Conservation (phyloP, 2,329 filamentous ascomycete species). For the Rutstroemia sp. region DNA sequence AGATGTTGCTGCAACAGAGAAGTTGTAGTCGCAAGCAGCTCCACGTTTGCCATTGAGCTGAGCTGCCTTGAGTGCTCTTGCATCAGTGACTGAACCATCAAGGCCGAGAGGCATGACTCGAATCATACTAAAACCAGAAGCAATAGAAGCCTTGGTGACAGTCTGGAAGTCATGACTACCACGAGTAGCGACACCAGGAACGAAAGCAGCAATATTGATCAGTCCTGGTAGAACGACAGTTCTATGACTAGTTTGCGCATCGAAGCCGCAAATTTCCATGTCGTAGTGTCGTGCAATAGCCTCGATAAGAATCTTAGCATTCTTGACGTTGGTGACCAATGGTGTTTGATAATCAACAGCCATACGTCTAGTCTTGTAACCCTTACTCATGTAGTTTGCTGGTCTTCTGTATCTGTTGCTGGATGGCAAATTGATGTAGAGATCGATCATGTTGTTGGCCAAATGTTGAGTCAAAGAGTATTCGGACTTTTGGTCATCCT, state of each 20-base stretch:
- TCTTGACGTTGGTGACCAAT: slow-evolving; percentile 97
- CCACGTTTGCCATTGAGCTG: slow-evolving; percentile 63
- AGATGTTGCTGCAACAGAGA: slow-evolving; percentile 68
- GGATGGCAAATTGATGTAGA: slow-evolving; percentile 99
- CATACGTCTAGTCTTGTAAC: slow-evolving; percentile 94
- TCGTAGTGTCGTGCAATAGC: slow-evolving; percentile 86
- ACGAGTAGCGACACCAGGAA: slow-evolving; percentile 60
- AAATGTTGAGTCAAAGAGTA: slow-evolving; percentile 96
- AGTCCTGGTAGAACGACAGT: slow-evolving; percentile 67
- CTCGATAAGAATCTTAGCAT: slow-evolving; percentile 94
- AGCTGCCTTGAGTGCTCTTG: slow-evolving; percentile 61
- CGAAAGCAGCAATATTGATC: slow-evolving; percentile 74
- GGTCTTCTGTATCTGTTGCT: slow-evolving; percentile 95
- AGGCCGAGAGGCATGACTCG: slow-evolving; percentile 70
- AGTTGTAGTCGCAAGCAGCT: slow-evolving; percentile 71
- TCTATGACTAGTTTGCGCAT: slow-evolving; percentile 86
- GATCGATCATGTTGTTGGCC: slow-evolving; percentile 88
- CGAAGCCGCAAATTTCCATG: slow-evolving; percentile 72
- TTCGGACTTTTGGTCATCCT: slow-evolving; percentile 84
- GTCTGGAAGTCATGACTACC: slow-evolving; percentile 60
- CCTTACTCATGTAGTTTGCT: slow-evolving; percentile 97
- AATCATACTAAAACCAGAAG: slow-evolving; percentile 73
- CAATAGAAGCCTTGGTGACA: slow-evolving; percentile 66
- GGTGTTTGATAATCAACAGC: slow-evolving; percentile 93
- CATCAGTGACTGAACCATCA: slow-evolving; percentile 65